These are phyloP conservation scores for Paracorniculantispora psalliotae DNA, from an alignment of 2,329 filamentous ascomycete genomes.

Conservation along the genomic window DNA sequence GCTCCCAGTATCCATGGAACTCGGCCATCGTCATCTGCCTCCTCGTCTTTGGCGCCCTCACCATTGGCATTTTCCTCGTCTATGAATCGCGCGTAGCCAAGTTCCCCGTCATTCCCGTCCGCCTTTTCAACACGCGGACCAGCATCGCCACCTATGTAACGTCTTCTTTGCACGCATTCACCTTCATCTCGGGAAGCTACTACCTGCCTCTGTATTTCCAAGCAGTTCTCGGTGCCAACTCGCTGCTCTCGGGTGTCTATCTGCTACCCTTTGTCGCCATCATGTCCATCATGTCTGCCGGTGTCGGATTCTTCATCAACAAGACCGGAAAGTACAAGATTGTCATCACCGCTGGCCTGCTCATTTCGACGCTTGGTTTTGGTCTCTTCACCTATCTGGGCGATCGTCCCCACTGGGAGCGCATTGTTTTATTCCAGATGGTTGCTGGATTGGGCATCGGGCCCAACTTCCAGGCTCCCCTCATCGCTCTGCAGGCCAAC, in stretches of 20 bases:
- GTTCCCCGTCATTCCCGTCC: constrained; percentile 73
- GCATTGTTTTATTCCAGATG: constrained; percentile 57
- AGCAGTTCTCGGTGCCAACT: constrained; percentile 61
- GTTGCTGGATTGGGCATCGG: constrained; percentile 60
- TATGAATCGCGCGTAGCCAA: constrained; percentile 69
- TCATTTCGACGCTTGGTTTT: constrained; percentile 58
- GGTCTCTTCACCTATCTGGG: constrained; percentile 61
- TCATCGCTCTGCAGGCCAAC: constrained; percentile 63
- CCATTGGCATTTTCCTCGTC: constrained; percentile 61
- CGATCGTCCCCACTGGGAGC: constrained; percentile 47
- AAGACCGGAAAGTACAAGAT: constrained; percentile 62
- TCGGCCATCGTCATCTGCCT: constrained; percentile 73
- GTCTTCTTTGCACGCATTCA: constrained; percentile 68
- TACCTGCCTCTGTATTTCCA: constrained; percentile 86
- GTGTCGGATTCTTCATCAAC: constrained; percentile 52
- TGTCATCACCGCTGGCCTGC: constrained; percentile 54
- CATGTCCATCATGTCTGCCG: constrained; percentile 58
- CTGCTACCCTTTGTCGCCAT: constrained; percentile 65
- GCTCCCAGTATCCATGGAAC: constrained; percentile 67
- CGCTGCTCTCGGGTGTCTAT: constrained; percentile 70
- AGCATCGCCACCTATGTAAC: constrained; percentile 62
- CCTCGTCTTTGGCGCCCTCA: constrained; percentile 65
- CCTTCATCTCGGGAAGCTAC: constrained; percentile 74
- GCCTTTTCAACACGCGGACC: constrained; percentile 61
- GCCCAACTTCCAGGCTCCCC: constrained; percentile 63